Percentiles rank a stretch among this genome's conserved stretches.
These are phyloP conservation scores for Cytospora schulzeri DNA, from an alignment of 2,329 filamentous ascomycete species.

Conservation along the genomic window DNA sequence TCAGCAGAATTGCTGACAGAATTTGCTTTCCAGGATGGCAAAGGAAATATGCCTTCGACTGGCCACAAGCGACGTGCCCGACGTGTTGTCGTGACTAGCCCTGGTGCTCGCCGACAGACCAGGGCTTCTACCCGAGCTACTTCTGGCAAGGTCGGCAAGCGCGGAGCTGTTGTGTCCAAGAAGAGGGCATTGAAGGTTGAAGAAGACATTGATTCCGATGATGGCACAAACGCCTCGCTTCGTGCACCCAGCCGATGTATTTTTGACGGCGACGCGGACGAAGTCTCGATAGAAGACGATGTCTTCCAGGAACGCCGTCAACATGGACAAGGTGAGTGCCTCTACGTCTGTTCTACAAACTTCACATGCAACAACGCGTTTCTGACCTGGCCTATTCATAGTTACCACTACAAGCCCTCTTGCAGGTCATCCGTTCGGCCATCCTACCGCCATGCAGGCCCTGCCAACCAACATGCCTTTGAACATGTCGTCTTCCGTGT, in stretches of 20 bases:
- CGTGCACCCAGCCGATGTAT: background rate
- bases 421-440: background rate
- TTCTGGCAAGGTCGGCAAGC: slow-evolving; percentile 8
- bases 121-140: slow-evolving; percentile 17
- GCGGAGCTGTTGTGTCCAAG: background rate
- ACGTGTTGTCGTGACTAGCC: slow-evolving; percentile 15
- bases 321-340: slow-evolving; percentile 14
- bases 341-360: background rate
- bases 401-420: background rate
- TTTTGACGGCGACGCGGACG: slow-evolving; percentile 7
- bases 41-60: slow-evolving; percentile 33
- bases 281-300: slow-evolving; percentile 1
- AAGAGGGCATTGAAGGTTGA: slow-evolving; percentile 18
- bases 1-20: background rate
- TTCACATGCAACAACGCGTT: background rate
- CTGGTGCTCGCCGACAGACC: slow-evolving; percentile 27
- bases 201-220: slow-evolving; percentile 19
- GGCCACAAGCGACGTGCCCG: slow-evolving; percentile 36
- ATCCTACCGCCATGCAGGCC: slow-evolving; percentile 21
- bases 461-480: slow-evolving; percentile 27
- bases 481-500: slow-evolving; percentile 19
- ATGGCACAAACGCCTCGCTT: background rate
- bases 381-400: background rate
- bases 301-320: slow-evolving; percentile 15
- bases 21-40: slow-evolving; percentile 22